Percentiles rank a stretch among this genome's conserved stretches.
phyloP scores from a whole-genome alignment of 1,139 yeast species.

The Wickerhamiella infanticola region DNA sequence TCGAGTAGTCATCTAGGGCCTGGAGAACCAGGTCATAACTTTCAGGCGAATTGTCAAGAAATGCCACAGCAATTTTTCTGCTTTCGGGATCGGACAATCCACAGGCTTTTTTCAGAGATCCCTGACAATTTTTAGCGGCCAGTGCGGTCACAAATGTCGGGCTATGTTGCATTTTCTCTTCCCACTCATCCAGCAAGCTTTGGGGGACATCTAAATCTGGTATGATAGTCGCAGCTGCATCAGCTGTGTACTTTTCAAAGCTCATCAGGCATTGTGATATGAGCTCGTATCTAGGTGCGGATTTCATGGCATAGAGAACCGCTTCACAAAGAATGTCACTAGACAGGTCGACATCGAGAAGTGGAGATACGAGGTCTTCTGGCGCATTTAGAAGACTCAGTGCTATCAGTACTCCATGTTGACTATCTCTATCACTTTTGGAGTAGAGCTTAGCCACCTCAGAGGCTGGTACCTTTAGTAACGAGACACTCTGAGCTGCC shows the following conservation, averaged over 20 bases:
- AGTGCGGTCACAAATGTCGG: slow-evolving; percentile 6
- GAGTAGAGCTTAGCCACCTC: slow-evolving; percentile 3
- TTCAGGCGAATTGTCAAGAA: neutral
- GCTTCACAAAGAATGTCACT: neutral
- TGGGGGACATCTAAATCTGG: neutral
- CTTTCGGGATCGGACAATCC: slow-evolving; percentile 7
- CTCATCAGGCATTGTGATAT: neutral
- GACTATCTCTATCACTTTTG: slow-evolving; percentile 12
- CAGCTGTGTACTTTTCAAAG: slow-evolving; percentile 5
- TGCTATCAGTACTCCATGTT: slow-evolving; percentile 17
- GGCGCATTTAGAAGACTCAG: slow-evolving; percentile 10
- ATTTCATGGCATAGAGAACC: neutral
- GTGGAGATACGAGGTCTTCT: neutral
- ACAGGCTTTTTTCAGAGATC: neutral
- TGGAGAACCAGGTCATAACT: slow-evolving; percentile 9
- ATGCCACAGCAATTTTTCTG: slow-evolving; percentile 8
- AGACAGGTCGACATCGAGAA: neutral
- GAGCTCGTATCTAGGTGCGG: neutral
- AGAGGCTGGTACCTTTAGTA: slow-evolving; percentile 1
- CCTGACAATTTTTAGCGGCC: neutral
- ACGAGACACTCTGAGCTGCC: slow-evolving; percentile 19
- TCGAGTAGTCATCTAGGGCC: slow-evolving; percentile 24
- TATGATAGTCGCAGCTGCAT: slow-evolving; percentile 1
- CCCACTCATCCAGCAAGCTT: slow-evolving; percentile 9
- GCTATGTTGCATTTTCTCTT: slow-evolving; percentile 1